Evolutionary conservation across 2,329 filamentous ascomycete species (phyloP).

Genomic region (Metarhizium humberi): DNA sequence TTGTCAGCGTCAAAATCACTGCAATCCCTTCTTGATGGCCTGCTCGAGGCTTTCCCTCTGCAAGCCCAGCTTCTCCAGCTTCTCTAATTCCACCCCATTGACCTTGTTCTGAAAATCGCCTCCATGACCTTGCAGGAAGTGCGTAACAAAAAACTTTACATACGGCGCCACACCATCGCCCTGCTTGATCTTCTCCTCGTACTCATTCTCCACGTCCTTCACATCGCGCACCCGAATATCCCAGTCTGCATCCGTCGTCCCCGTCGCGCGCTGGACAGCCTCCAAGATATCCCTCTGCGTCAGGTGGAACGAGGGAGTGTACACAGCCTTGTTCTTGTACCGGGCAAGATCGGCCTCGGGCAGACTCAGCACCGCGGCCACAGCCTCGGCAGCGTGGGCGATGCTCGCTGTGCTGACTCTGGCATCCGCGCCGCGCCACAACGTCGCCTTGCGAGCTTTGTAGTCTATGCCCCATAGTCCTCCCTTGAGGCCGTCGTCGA

Average conservation of each 20-base stretch:
- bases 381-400: conserved; percentile 22
- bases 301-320: conserved; percentile 23
- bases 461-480: conserved; percentile 23
- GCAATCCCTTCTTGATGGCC: conserved; percentile 10
- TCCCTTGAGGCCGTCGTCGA: conserved; percentile 19
- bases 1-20: background rate
- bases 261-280: conserved; percentile 20
- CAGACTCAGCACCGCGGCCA: conserved; percentile 24
- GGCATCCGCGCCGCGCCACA: conserved; percentile 20
- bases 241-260: conserved; percentile 18
- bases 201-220: conserved; percentile 6
- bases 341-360: conserved; percentile 19
- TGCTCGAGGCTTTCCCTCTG: conserved; percentile 18
- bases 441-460: conserved; percentile 16
- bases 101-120: conserved; percentile 23
- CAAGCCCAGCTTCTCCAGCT: conserved; percentile 16
- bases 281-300: conserved; percentile 20
- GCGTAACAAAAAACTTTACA: conserved; percentile 16
- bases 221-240: conserved; percentile 6
- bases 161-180: conserved; percentile 12
- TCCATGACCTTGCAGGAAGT: conserved; percentile 20
- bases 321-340: conserved; percentile 21
- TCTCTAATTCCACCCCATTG: conserved; percentile 5
- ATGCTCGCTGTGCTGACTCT: conserved; percentile 20
- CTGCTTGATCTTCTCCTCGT: conserved; percentile 9